Base-by-base conservation (phyloP, 768 basidiomycete species). In the Pleurotus salmoneostramineus region DNA sequence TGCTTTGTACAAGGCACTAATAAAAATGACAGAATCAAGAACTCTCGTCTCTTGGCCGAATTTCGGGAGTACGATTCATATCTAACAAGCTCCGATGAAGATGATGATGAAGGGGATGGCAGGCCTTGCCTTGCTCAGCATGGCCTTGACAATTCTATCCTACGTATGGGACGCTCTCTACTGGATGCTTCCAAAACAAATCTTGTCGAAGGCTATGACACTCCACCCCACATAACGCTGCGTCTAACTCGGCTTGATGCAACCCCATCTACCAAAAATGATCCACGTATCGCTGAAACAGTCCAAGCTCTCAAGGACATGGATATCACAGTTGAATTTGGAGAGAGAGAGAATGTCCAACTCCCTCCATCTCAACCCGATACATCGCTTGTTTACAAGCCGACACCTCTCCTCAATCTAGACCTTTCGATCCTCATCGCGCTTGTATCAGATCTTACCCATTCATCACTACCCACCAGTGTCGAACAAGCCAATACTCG, bases 391-490 rank as follows among this genome's bases (percentile, higher is more conserved):
- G 60, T 66, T 47, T 67, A 80, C 37, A 57, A 67, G 7, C 89
- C 88, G 0, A 89, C 88, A 0, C 63, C 64, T 5, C 72, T 78
- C 49, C 77, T 96, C 69, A 91, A 93, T 62, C 79, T 95, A 35
- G 94, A 96, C 66, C 77, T 96, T 8, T 94, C 91, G 0, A 79
- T 89, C 1, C 80, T 96, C 47, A 88, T 96, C 56, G 93, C 94
- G 0, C 78, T 95, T 32, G 80, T 91, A 44, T 92, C 90, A 8
- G 91, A 93, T 61, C 83, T 92, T 52, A 88, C 89, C 0, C 93
- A 95, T 68, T 76, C 85, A 0, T 75, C 79, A 0, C 74, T 93
- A 0, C 93, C 93, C 0, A 43, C 59, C 0, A 75, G 78, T 0
- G 62, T 78, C 0, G 79, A 81, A 11, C 87, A 86, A 35, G 85